Conservation (phyloP, 352 stramenopile species). For the Stramenopiles sp. region DNA sequence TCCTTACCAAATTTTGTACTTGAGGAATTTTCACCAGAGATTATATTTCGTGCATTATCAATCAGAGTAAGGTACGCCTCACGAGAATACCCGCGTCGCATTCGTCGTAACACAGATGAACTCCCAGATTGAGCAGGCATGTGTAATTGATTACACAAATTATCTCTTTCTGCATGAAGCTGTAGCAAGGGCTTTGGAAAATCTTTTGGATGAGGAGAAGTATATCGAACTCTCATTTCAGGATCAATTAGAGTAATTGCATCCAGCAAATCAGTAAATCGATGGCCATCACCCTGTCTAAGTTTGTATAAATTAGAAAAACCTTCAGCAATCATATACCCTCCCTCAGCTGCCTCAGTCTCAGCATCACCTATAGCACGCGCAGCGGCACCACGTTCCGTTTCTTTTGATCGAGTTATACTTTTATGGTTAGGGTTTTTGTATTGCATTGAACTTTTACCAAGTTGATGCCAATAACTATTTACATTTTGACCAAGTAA, state of each 20-base stretch:
- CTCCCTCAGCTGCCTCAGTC: neutral
- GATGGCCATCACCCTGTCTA: constrained; percentile 41
- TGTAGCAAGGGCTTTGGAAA: constrained; percentile 38
- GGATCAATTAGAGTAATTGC: constrained; percentile 49
- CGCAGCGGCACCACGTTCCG: no score
- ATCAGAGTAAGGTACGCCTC: constrained; percentile 86
- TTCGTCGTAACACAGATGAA: constrained; percentile 40
- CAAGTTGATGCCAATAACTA: constrained; percentile 44
- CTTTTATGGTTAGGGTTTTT: no score
- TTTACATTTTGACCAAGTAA: constrained; percentile 99
- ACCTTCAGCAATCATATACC: constrained; percentile 22
- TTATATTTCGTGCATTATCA: constrained; percentile 34
- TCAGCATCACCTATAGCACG: no score
- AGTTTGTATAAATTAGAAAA: constrained; percentile 64
- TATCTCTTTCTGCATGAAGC: constrained; percentile 41
- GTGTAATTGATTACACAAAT: constrained; percentile 89
- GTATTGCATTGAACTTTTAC: no score
- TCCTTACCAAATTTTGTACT: no score
- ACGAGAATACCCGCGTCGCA: constrained; percentile 75
- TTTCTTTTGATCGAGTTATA: no score
- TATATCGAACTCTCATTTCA: constrained; percentile 92
- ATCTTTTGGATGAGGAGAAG: constrained; percentile 80
- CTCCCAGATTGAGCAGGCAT: constrained; percentile 86
- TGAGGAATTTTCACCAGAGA: no score
- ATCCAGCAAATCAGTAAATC: constrained; percentile 86